Evolutionary conservation across 345 rosid genomes (phyloP), one percentile per base, ranked within the genome.

Genomic region (Theobroma cacao): DNA sequence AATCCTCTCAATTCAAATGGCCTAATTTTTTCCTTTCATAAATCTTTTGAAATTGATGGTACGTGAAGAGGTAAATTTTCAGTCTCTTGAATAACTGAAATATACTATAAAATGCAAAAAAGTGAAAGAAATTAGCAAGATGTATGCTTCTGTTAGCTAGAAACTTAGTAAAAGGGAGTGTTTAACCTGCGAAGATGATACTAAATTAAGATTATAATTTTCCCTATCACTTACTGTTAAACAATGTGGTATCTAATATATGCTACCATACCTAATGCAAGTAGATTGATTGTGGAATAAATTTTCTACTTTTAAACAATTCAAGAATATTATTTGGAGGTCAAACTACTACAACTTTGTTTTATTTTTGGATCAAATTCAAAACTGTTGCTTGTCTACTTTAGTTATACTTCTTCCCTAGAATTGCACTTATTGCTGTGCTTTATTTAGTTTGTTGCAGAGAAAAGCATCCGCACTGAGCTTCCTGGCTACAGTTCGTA

Each of bases 401-500:
- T 34, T 56, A 14, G 0, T 3, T 24, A 41, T 67, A 38, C 53
- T 63, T 75, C 5, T 75, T 20, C 31, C 1, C 24, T 60, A 43
- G 64, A 68, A 43, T 70, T 69, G 5, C 53, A 43, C 84, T 88
- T 73, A 83, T 70, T 80, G 45, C 33, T 82, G 61, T 65, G 30
- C 77, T 86, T 63, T 78, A 24, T 84, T 83, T 84, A 95, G 98
- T 82, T 84, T 85, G 69, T 92, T 69, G 92, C 93, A 81, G 98
- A 83, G 75, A 90, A 87, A 89, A 48, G 80, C 70, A 87, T 95
- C 79, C 40, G 80, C 79, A 84, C 84, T 75, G 94, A 92, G 80
- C 78, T 95, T 78, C 98, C 98, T 72, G 84, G 88, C 81, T 84
- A 81, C 86, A 87, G 66, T 53, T 82, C 63, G 98, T 95, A 88